A percentile compares a stretch with the other conserved stretches of the same genome.
Conservation (phyloP, 441 rosid species). For the Erodium texanum region DNA sequence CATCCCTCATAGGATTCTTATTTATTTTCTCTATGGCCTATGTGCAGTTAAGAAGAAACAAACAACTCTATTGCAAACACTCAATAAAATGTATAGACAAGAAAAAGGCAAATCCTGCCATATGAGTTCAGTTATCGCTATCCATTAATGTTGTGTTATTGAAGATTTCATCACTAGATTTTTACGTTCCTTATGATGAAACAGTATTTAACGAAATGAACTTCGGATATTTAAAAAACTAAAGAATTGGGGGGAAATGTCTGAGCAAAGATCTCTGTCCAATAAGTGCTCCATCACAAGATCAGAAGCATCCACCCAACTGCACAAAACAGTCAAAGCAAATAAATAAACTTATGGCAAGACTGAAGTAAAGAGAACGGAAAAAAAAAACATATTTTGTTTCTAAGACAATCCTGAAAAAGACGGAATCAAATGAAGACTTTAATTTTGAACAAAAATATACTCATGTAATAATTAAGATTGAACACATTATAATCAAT, state of each 20-base stretch:
- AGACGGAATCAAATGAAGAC: background rate
- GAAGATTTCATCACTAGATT: too few species aligned
- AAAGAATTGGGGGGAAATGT: background rate
- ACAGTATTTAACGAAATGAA: background rate
- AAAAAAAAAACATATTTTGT: background rate
- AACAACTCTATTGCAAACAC: too few species aligned
- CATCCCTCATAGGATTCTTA: too few species aligned
- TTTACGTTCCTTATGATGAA: background rate
- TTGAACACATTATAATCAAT: background rate
- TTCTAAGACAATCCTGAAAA: background rate
- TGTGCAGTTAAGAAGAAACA: too few species aligned
- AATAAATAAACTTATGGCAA: background rate
- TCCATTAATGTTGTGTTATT: too few species aligned
- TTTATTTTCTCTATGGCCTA: too few species aligned
- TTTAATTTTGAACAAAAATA: background rate
- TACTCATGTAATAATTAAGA: too few species aligned
- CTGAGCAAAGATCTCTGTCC: background rate
- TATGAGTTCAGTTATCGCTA: too few species aligned
- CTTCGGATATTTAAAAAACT: too few species aligned
- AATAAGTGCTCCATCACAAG: background rate
- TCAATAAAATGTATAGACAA: too few species aligned
- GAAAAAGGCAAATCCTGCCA: too few species aligned
- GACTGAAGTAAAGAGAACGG: background rate
- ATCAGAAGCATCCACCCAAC: conserved; percentile 1
- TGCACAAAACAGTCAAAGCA: background rate